phyloP scores from a whole-genome alignment of 2,329 filamentous ascomycete species.

The Penicillium hordei region DNA sequence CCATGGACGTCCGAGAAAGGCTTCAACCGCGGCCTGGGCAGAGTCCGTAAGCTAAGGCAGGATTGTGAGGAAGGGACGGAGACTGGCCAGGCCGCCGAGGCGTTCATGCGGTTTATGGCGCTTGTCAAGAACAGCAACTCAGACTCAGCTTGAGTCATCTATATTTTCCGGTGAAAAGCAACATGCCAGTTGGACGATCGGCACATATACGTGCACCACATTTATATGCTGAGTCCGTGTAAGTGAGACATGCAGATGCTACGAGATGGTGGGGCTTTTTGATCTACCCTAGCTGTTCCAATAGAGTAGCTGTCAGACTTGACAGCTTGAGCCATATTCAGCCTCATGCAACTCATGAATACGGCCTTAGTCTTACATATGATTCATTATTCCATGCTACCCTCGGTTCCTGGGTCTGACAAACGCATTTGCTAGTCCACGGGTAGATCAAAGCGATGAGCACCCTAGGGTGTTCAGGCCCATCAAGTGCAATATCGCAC shows the following conservation, averaged over 20 bases:
- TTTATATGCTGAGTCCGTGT: neutral
- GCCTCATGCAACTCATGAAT: neutral
- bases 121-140: conserved; percentile 29
- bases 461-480: neutral
- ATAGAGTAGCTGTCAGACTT: conserved; percentile 5
- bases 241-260: conserved; percentile 8
- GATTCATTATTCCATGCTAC: neutral
- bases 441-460: neutral
- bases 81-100: conserved; percentile 35
- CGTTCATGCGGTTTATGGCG: conserved; percentile 39
- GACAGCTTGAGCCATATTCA: conserved; percentile 1
- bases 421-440: neutral
- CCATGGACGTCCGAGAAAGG: conserved; percentile 46
- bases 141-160: conserved; percentile 3
- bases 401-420: no score
- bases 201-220: neutral
- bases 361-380: neutral
- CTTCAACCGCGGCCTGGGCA: conserved; percentile 43
- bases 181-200: neutral
- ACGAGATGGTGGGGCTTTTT: conserved; percentile 1
- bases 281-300: neutral
- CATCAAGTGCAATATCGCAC: neutral
- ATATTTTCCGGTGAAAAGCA: neutral
- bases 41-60: conserved; percentile 40
- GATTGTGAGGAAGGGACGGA: conserved; percentile 37